phyloP scores from a whole-genome alignment of 2,329 filamentous ascomycete species.

The Chrysoporthe austroafricana region DNA sequence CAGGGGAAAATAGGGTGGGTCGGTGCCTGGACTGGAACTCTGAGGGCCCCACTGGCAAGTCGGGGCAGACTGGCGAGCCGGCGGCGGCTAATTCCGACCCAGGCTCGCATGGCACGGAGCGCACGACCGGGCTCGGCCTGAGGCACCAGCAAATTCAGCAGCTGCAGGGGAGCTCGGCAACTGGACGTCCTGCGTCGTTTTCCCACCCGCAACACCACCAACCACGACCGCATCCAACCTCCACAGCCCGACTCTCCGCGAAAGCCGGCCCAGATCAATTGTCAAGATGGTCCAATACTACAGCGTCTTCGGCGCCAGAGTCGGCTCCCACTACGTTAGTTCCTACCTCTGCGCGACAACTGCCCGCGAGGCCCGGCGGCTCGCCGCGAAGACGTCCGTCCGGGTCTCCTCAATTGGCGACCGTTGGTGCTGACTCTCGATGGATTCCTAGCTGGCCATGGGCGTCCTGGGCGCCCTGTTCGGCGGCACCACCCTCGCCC shows the following conservation, averaged over 20 bases:
- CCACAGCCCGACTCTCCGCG: constrained; percentile 36
- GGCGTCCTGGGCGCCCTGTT: constrained; percentile 57
- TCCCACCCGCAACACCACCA: constrained; percentile 32
- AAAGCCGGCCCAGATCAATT: constrained; percentile 34
- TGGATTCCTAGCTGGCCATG: constrained; percentile 56
- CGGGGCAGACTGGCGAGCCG: background rate
- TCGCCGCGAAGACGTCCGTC: background rate
- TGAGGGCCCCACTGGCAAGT: background rate
- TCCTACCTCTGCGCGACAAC: constrained; percentile 20
- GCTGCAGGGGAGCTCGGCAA: constrained; percentile 26
- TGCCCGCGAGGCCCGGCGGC: constrained; percentile 7
- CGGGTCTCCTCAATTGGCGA: constrained; percentile 14
- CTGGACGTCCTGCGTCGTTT: constrained; percentile 27
- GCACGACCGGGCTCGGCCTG: constrained; percentile 17
- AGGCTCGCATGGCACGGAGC: background rate
- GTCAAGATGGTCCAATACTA: constrained; percentile 56
- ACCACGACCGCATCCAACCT: constrained; percentile 34
- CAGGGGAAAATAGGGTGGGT: background rate
- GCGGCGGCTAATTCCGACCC: constrained; percentile 9
- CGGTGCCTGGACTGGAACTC: background rate
- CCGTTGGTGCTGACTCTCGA: constrained; percentile 32
- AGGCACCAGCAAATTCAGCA: constrained; percentile 30
- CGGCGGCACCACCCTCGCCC: constrained; percentile 50
- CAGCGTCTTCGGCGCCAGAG: constrained; percentile 60
- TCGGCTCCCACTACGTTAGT: constrained; percentile 66